These are phyloP conservation scores for Karstenula rhodostoma DNA, from an alignment of 2,329 filamentous ascomycete genomes.

Conservation along the genomic window DNA sequence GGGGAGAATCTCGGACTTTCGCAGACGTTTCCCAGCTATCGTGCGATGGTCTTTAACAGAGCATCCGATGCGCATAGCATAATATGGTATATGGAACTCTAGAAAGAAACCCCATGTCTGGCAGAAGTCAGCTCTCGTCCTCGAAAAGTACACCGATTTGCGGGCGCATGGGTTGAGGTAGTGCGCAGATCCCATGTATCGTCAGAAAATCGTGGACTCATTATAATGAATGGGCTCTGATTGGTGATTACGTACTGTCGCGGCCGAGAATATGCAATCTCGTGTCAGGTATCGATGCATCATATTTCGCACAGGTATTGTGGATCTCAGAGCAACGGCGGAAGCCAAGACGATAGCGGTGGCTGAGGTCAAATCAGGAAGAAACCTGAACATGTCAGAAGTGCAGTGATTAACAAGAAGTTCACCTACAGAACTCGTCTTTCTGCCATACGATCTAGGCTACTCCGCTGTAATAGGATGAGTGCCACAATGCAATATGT, in stretches of 20 bases:
- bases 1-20: constrained; percentile 22
- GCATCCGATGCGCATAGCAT: constrained; percentile 20
- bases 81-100: constrained; percentile 30
- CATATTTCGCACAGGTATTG: constrained; percentile 19
- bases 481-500: neutral
- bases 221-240: neutral
- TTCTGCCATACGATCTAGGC: constrained; percentile 16
- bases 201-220: no score
- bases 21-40: constrained; percentile 14
- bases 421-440: constrained; percentile 23
- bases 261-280: constrained; percentile 19
- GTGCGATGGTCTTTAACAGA: constrained; percentile 18
- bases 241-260: constrained; percentile 11
- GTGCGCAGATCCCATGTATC: no score
- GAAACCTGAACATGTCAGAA: constrained; percentile 21
- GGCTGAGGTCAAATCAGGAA: constrained; percentile 23
- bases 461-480: constrained; percentile 10
- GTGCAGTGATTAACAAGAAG: neutral
- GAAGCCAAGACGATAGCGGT: constrained; percentile 22
- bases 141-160: neutral
- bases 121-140: neutral
- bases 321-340: constrained; percentile 19
- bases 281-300: constrained; percentile 25
- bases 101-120: constrained; percentile 26
- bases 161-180: neutral